These are phyloP conservation scores for Notholithocarpus densiflorus DNA, from an alignment of 306 rosid species.

Conservation along the genomic window DNA sequence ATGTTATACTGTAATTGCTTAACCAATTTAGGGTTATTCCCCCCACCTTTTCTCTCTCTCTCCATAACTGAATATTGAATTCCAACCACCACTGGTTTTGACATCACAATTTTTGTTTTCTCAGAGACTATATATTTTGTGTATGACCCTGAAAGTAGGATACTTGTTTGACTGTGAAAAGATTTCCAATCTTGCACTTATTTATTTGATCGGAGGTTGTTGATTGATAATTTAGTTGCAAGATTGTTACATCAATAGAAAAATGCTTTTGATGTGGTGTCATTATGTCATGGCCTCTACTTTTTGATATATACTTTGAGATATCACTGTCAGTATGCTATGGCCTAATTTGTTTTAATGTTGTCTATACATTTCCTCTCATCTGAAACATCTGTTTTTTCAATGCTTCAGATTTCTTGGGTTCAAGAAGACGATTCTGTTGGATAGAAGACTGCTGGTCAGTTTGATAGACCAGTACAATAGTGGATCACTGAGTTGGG, in stretches of 20 bases:
- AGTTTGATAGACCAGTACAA: slow-evolving; percentile 76
- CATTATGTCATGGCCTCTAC: neutral
- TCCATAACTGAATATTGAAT: neutral
- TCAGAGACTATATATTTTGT: neutral
- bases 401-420: slow-evolving; percentile 68
- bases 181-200: neutral
- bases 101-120: neutral
- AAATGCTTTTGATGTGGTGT: neutral
- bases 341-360: neutral
- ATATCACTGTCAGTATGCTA: no score
- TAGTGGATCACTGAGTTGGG: slow-evolving; percentile 60
- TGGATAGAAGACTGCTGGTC: slow-evolving; percentile 78
- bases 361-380: neutral
- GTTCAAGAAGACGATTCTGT: slow-evolving; percentile 76
- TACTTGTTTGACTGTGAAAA: neutral
- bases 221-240: neutral
- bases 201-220: neutral
- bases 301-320: neutral
- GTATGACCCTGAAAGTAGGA: neutral
- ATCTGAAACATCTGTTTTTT: neutral
- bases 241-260: neutral
- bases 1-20: neutral
- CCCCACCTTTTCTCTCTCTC: neutral
- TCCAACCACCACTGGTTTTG: neutral
- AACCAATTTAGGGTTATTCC: no score